These are phyloP conservation scores for Rhododendron kiyosumense DNA, from an alignment of 148 eudicot genomes.

Conservation along the genomic window DNA sequence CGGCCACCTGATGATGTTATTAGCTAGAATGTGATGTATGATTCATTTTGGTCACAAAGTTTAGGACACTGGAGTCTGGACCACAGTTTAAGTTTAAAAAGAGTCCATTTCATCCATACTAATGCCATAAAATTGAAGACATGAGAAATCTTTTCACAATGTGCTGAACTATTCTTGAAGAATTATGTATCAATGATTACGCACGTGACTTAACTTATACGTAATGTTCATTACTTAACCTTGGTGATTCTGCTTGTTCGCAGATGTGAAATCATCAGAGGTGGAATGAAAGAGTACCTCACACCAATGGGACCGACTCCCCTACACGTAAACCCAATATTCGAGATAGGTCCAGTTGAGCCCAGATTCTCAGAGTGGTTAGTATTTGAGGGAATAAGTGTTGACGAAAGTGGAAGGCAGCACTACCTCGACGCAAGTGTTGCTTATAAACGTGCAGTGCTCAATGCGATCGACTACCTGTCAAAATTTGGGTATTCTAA, in stretches of 20 bases:
- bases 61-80: background rate
- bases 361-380: conserved; percentile 96
- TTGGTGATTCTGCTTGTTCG: background rate
- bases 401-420: conserved; percentile 89
- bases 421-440: conserved; percentile 91
- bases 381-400: conserved; percentile 95
- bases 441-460: conserved; percentile 96
- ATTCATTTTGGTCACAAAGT: background rate
- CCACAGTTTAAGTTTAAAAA: background rate
- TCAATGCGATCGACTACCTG: conserved; percentile 90
- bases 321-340: conserved; percentile 88
- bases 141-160: background rate
- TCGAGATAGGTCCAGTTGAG: conserved; percentile 91
- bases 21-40: background rate
- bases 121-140: background rate
- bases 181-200: background rate
- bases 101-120: background rate
- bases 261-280: conserved; percentile 91
- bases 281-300: conserved; percentile 91
- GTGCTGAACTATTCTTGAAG: background rate
- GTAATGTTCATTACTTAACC: background rate
- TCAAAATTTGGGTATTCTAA: conserved; percentile 88
- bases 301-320: conserved; percentile 98
- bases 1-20: background rate
- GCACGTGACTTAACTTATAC: background rate